Conservation (phyloP, 225 moss, liverwort and hornwort species). For the Lunularia cruciata region DNA sequence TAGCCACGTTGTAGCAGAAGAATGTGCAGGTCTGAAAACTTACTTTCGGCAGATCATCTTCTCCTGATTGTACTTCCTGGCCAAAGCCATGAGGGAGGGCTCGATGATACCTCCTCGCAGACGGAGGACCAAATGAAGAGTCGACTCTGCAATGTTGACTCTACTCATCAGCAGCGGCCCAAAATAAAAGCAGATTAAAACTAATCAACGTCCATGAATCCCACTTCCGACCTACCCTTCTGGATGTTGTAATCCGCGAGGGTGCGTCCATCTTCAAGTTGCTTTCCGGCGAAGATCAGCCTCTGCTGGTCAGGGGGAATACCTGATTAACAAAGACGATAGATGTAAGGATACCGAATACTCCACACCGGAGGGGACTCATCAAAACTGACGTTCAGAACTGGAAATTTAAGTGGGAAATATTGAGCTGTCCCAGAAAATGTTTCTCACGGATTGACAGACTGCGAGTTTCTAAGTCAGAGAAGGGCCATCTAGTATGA, state of each 20-base stretch:
- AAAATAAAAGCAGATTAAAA: background rate
- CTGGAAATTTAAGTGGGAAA: too few relatives aligned
- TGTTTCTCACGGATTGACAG: too few relatives aligned
- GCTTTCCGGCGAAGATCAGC: constrained; percentile 28
- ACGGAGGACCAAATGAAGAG: constrained; percentile 76
- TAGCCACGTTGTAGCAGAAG: too few relatives aligned
- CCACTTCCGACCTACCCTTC: background rate
- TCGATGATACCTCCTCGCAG: constrained; percentile 88
- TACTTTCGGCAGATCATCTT: constrained; percentile 98
- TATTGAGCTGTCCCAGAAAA: too few relatives aligned
- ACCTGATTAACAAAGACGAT: too few relatives aligned
- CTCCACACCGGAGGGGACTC: too few relatives aligned
- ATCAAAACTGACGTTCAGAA: too few relatives aligned
- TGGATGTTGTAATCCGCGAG: constrained; percentile 28
- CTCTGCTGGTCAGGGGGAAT: constrained; percentile 30
- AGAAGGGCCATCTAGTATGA: too few relatives aligned
- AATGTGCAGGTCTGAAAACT: constrained; percentile 21
- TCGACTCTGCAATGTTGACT: constrained; percentile 52
- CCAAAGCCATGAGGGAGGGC: constrained; percentile 88
- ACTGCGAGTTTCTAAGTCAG: too few relatives aligned
- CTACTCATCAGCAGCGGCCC: background rate
- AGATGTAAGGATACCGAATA: too few relatives aligned
- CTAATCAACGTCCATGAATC: background rate
- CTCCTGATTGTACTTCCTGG: constrained; percentile 88
- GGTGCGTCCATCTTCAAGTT: constrained; percentile 28